Percentiles rank a stretch among this genome's conserved stretches.
These are phyloP conservation scores for Eutreptiella sp. DNA, from an alignment of 208 protist species.

Conservation along the genomic window DNA sequence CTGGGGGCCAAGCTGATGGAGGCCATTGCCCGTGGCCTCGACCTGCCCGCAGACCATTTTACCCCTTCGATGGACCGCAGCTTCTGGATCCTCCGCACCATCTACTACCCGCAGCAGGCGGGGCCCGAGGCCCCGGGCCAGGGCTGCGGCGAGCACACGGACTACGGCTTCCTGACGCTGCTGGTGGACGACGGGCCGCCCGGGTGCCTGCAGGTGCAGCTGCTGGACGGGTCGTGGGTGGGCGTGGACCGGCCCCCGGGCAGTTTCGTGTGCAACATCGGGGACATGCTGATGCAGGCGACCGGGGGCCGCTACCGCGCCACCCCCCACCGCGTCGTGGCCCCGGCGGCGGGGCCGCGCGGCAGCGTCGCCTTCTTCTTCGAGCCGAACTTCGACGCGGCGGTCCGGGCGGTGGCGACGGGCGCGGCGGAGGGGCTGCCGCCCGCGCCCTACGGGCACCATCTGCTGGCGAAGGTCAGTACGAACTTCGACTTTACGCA, in stretches of 20 bases:
- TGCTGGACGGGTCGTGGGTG: constrained; percentile 16
- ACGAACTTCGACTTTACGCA: no score
- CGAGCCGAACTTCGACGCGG: constrained; percentile 27
- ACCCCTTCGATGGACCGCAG: constrained; percentile 12
- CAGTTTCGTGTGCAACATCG: constrained; percentile 27
- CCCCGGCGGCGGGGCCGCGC: not conserved
- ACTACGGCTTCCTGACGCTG: constrained; percentile 27
- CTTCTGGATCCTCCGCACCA: constrained; percentile 8
- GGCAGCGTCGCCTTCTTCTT: constrained; percentile 29
- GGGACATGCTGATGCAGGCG: constrained; percentile 25
- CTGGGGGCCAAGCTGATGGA: not conserved
- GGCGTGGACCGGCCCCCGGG: not conserved
- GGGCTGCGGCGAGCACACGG: constrained; percentile 5
- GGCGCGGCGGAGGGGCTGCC: no score
- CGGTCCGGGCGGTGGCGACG: no score
- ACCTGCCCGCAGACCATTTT: not conserved
- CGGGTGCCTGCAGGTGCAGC: not conserved
- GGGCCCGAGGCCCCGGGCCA: not conserved
- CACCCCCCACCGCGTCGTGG: constrained; percentile 22
- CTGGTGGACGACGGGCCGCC: constrained; percentile 5
- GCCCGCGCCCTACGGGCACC: no score
- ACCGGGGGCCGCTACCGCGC: constrained; percentile 18
- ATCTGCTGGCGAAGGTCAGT: no score
- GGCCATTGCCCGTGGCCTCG: not conserved
- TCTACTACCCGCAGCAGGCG: constrained; percentile 15